Base-by-base conservation (phyloP, 202 grass and related monocot species). In the Setaria italica region DNA sequence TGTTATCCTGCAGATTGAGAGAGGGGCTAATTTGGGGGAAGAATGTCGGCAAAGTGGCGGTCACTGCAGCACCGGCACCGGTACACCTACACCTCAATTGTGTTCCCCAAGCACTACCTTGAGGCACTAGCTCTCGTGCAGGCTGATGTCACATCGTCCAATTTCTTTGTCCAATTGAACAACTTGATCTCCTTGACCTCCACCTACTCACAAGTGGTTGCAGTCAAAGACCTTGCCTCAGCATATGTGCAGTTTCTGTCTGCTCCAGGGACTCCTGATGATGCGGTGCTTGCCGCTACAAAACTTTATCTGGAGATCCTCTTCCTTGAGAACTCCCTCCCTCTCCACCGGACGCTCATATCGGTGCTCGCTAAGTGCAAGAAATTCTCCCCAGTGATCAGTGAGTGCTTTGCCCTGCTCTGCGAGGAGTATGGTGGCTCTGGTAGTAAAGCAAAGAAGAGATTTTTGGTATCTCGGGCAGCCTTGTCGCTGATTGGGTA, bases 51-150 rank as follows among this genome's bases (percentile, higher is more conserved):
- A 0, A 99, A 94, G 79, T 96, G 96, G 96, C 93, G 93, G 29
- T 94, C 96, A 3, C 80, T 92, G 82, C 91, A 99, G 76, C 91
- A 96, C 42, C 86, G 91, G 46, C 93, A 99, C 70, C 83, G 85
- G 46, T 99, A 99, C 82, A 96, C 93, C 46, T 99, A 99, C 82
- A 91, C 86, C 62, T 99, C 91, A 7, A 90, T 99, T n/a, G 88
- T 92, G 41, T 92, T 99, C 63, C 90, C 96, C 37, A 95, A 84
- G 54, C 79, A 88, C 79, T 99, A 92, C 53, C 71, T 78, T 58
- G 88, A 99, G 39, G 72, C 88, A n/a, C 84, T 96, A 0, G 42
- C 92, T 74, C 68, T 74, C 19, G 83, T 90, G 55, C 84, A 84
- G 0, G 13, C 67, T 2, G 88, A 92, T 60, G 71, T 78, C 32